A percentile compares a stretch with the other conserved stretches of the same genome.
Conservation (phyloP, 306 rosid genomes). For the Fragaria iinumae region DNA sequence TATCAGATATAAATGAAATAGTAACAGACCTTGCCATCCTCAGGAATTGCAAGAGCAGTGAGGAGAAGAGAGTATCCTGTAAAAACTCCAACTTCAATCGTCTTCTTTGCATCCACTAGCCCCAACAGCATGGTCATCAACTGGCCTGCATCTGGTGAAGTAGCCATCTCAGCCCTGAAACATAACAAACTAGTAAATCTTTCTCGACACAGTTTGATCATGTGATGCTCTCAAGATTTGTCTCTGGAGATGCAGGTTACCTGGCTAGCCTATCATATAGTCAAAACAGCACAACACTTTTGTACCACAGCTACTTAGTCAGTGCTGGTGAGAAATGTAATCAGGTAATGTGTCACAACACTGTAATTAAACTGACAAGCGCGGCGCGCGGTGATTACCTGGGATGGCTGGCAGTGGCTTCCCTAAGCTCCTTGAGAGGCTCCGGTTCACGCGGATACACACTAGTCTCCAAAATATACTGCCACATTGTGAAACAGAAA, state of each 20-base stretch:
- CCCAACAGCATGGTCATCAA: conserved; percentile 46
- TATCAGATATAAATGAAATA: neutral
- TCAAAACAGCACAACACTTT: neutral
- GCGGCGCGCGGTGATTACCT: neutral
- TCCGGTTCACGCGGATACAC: conserved; percentile 61
- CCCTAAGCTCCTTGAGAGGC: conserved; percentile 53
- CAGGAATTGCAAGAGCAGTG: conserved; percentile 56
- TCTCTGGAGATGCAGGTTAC: neutral
- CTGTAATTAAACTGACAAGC: neutral
- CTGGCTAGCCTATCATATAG: neutral
- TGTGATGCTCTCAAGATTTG: too few species aligned
- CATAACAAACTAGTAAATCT: neutral
- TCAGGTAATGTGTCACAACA: too few species aligned
- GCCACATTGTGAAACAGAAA: conserved; percentile 6
- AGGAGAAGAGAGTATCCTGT: conserved; percentile 72
- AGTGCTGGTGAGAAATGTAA: neutral
- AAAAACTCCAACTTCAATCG: conserved; percentile 58
- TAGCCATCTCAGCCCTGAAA: conserved; percentile 41
- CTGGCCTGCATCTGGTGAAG: conserved; percentile 51
- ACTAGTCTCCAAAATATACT: conserved; percentile 59
- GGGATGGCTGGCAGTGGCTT: conserved; percentile 20
- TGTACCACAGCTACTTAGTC: neutral
- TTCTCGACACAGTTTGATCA: neutral
- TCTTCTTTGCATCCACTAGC: conserved; percentile 48
- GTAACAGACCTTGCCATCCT: conserved; percentile 44